These are phyloP conservation scores for Quillaja saponaria DNA, from an alignment of 306 rosid genomes.

Conservation along the genomic window DNA sequence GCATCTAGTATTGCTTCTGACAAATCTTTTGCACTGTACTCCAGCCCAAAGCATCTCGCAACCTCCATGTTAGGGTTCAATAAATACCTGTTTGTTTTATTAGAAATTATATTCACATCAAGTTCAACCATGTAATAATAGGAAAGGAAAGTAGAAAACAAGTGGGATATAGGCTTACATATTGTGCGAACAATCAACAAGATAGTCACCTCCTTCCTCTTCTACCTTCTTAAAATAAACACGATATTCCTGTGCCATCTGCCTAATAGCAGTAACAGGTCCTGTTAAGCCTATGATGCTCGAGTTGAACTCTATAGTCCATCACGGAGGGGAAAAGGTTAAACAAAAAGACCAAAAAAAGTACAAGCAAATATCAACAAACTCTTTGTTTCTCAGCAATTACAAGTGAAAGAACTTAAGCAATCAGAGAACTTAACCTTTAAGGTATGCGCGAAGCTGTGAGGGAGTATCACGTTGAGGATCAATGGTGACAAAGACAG, in stretches of 20 bases:
- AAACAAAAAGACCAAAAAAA: constrained; percentile 7
- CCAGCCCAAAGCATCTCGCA: constrained; percentile 76
- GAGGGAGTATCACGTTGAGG: constrained; percentile 86
- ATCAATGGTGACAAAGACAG: constrained; percentile 86
- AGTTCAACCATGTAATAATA: constrained; percentile 10
- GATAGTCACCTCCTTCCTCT: constrained; percentile 89
- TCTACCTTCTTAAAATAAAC: constrained; percentile 73
- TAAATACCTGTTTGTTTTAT: constrained; percentile 69
- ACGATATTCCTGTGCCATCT: constrained; percentile 89
- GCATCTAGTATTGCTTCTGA: constrained; percentile 59
- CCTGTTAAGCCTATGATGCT: constrained; percentile 82
- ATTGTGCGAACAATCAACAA: constrained; percentile 80
- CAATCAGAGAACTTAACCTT: constrained; percentile 54
- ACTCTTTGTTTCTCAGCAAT: constrained; percentile 2
- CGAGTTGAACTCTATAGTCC: constrained; percentile 70
- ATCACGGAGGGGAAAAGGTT: constrained; percentile 8
- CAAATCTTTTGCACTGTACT: constrained; percentile 72
- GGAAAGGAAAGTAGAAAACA: not conserved
- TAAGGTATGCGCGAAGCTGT: constrained; percentile 77
- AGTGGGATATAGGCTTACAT: constrained; percentile 54
- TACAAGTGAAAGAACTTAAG: constrained; percentile 10
- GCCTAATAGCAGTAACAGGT: constrained; percentile 69
- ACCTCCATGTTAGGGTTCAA: constrained; percentile 82
- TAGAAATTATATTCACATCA: constrained; percentile 19
- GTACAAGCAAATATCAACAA: not conserved